Evolutionary conservation across 1,139 yeast genomes (phyloP), one percentile per base, ranked within the genome.

Genomic region (Pichia sp.): DNA sequence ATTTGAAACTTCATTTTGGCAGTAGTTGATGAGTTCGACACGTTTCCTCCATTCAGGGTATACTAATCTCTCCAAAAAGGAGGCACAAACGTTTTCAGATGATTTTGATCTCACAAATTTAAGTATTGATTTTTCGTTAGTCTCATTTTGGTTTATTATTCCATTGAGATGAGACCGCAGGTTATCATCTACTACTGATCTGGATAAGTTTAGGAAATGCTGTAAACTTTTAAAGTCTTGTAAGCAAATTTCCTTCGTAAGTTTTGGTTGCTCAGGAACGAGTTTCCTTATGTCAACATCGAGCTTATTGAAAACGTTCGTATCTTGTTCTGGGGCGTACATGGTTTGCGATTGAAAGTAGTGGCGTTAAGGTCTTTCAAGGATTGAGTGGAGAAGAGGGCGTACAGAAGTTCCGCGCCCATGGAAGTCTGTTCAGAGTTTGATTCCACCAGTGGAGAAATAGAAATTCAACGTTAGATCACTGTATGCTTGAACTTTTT

Each of bases 31-130:
- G 2, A 66, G 60, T 5, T 52, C 43, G 2, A 55, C 41, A 41
- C 77, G 56, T 24, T 61, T 56, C 15, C 50, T 49, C 77, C 77
- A 72, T 32, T 64, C 65, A 2, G 70, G 69, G 41, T 58, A 64
- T 9, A 72, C 41, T 21, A 67, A 62, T 1, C 54, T 45, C 4
- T 52, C 28, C 1, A 67, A 50, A 35, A 66, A 62, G 3, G 52
- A 55, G 14, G 52, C 39, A 45, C 75, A 71, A 6, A 47, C 46
- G 3, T 48, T 36, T 19, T 49, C 42, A 11, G 28, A 15, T 3
- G 34, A 12, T 5, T 23, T 14, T 5, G 47, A 22, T 20, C 35
- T 49, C 5, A 21, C 22, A 38, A 47, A 51, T 9, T 49, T 52
- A 12, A 52, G 40, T n/a, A 54, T 50, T 14, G 58, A 53, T 3